Evolutionary conservation across 176 grass and related monocot species (phyloP), one percentile per base, ranked within the genome.

Genomic region (Oryza officinalis): DNA sequence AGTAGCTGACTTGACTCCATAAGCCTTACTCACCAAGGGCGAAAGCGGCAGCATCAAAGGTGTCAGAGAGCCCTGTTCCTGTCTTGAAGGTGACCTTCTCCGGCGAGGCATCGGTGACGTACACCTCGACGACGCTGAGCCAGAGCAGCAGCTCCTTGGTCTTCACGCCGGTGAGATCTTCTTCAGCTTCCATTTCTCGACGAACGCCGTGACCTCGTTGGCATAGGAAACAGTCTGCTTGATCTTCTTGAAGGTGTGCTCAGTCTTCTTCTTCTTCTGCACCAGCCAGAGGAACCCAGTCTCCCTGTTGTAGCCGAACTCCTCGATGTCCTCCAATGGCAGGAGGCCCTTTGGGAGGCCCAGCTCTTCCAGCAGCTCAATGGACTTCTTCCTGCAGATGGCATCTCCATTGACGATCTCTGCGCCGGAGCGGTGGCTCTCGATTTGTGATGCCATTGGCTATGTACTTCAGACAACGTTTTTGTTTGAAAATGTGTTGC

Each of bases 241-340:
- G 63, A 83, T 88, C 54, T 83, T 82, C 54, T 83, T 83, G 74
- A 83, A 88, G 3, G 74, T 83, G 86, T 88, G 80, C 11, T 83
- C 72, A 1, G 18, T 17, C 13, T 50, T 74, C 86, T 83, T 88
- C 74, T 88, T 78, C 81, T 60, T 44, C 44, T 88, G 87, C 20
- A 88, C 38, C 10, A 88, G 22, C 87, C 87, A 88, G n/a, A 80
- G 63, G 46, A 88, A 80, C 8, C 81, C 61, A 0, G 68, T 77
- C 0, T 2, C 69, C 0, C 63, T 33, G 57, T 88, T 80, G 32
- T 84, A 68, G 1, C 86, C 68, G 0, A 88, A 84, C 81, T 88
- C 80, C 59, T 67, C 14, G 18, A 84, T 68, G 80, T 84, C 60
- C 13, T 84, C 81, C 13, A 80, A 35, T 0, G 86, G 87, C 57